Evolutionary conservation across 2,329 filamentous ascomycete genomes (phyloP).

Genomic region (Fusarium sororula): DNA sequence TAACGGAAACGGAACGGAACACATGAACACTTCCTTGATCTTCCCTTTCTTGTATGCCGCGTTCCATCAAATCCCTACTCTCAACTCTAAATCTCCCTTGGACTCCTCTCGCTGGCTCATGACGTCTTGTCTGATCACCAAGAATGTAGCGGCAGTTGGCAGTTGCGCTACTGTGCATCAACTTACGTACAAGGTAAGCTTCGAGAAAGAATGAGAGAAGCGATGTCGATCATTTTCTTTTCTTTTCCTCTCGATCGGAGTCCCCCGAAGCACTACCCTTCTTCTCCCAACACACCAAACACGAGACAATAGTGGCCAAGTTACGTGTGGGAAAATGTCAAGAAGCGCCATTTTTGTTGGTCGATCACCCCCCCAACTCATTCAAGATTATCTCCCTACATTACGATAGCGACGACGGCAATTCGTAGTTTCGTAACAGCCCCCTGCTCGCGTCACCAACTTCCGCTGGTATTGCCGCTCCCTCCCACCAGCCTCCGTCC

Average conservation of each 20-base stretch:
- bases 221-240: conserved; percentile 9
- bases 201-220: conserved; percentile 30
- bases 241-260: not conserved
- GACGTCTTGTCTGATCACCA: conserved; percentile 4
- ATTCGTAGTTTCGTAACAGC: conserved; percentile 3
- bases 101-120: not conserved
- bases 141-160: conserved; percentile 22
- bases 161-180: conserved; percentile 21
- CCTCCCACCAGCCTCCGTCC: conserved; percentile 14
- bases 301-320: conserved; percentile 14
- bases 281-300: not conserved
- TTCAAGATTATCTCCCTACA: conserved; percentile 16
- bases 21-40: conserved; percentile 18
- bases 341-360: conserved; percentile 27
- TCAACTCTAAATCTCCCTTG: conserved; percentile 17
- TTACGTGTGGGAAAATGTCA: conserved; percentile 1
- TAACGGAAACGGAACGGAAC: conserved; percentile 8
- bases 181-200: conserved; percentile 24
- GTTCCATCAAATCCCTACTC: conserved; percentile 1
- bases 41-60: not conserved
- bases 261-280: not conserved
- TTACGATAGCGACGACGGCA: conserved; percentile 13
- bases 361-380: conserved; percentile 9
- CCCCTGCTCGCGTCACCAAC: conserved; percentile 25
- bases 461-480: conserved; percentile 29